Percentiles rank a stretch among this genome's conserved stretches.
phyloP scores from a whole-genome alignment of 2,329 filamentous ascomycete genomes.

The Microdochium bolleyi region DNA sequence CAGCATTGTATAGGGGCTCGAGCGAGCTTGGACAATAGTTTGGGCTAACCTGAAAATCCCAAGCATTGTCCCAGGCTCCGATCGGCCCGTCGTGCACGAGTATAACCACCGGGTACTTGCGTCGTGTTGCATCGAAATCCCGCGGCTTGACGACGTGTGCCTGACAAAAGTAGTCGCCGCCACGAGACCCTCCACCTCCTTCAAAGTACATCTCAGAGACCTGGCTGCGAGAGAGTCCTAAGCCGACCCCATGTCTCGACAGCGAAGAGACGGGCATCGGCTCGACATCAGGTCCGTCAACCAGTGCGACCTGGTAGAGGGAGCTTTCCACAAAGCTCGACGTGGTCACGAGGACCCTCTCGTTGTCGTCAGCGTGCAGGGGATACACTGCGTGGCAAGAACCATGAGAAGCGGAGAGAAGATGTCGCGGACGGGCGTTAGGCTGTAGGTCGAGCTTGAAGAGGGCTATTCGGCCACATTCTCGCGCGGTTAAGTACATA shows the following conservation, averaged over 20 bases:
- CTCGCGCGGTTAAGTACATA: slow-evolving; percentile 23
- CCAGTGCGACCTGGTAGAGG: slow-evolving; percentile 26
- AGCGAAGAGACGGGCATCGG: slow-evolving; percentile 19
- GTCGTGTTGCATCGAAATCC: slow-evolving; percentile 22
- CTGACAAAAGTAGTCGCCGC: slow-evolving; percentile 25
- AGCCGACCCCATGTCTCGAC: slow-evolving; percentile 19
- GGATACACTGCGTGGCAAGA: slow-evolving; percentile 18
- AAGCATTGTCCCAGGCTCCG: slow-evolving; percentile 41
- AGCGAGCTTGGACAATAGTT: background rate
- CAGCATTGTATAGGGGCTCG: background rate
- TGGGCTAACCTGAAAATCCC: slow-evolving; percentile 31
- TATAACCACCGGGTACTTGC: slow-evolving; percentile 28
- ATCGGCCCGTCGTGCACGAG: slow-evolving; percentile 32
- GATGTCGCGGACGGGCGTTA: slow-evolving; percentile 12
- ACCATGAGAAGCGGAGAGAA: slow-evolving; percentile 13
- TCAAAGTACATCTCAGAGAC: slow-evolving; percentile 31
- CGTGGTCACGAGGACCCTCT: slow-evolving; percentile 25
- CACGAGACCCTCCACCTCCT: slow-evolving; percentile 11
- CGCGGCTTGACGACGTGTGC: slow-evolving; percentile 29
- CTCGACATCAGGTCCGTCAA: slow-evolving; percentile 6
- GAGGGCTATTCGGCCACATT: slow-evolving; percentile 22
- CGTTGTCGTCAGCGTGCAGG: slow-evolving; percentile 13
- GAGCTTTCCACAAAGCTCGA: slow-evolving; percentile 28
- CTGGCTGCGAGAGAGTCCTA: slow-evolving; percentile 25
- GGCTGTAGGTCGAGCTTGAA: slow-evolving; percentile 23